Percentiles rank a stretch among this genome's conserved stretches.
Evolutionary conservation across 2,329 filamentous ascomycete species (phyloP).

Genomic region (Venturia aucupariae): DNA sequence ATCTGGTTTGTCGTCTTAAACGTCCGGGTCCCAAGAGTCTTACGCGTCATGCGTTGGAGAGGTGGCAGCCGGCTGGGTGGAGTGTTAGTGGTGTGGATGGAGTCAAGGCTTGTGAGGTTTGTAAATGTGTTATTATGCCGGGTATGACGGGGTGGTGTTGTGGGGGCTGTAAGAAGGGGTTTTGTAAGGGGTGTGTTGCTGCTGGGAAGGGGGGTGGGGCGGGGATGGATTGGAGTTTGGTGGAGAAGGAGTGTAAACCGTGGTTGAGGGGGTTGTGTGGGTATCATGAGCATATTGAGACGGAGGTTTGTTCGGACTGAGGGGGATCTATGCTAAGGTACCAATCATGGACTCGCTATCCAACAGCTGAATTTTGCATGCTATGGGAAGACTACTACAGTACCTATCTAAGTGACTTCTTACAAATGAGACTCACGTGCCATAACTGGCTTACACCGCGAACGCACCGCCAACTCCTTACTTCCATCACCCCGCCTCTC

Average conservation of each 20-base stretch:
- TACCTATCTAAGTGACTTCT: too few species aligned
- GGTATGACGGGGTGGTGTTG: conserved; percentile 30
- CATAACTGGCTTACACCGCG: too few species aligned
- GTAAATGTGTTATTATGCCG: conserved; percentile 32
- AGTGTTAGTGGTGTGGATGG: conserved; percentile 7
- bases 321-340: too few species aligned
- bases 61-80: conserved; percentile 31
- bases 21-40: conserved; percentile 34
- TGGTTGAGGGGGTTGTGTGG: conserved; percentile 20
- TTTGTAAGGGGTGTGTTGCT: conserved; percentile 32
- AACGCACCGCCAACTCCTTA: too few species aligned
- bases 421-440: too few species aligned
- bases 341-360: too few species aligned
- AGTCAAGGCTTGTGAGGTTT: conserved; percentile 30
- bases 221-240: conserved; percentile 19
- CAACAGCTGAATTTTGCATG: too few species aligned
- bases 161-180: conserved; percentile 32
- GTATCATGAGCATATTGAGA: conserved; percentile 20
- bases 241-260: conserved; percentile 31
- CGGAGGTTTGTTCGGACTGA: conserved; percentile 12
- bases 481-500: too few species aligned
- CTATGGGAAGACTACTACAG: too few species aligned
- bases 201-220: conserved; percentile 19
- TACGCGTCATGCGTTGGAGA: conserved; percentile 31
- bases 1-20: conserved; percentile 38